These are phyloP conservation scores for Gaeumannomyces sp. DNA, from an alignment of 2,329 filamentous ascomycete genomes.

Conservation along the genomic window DNA sequence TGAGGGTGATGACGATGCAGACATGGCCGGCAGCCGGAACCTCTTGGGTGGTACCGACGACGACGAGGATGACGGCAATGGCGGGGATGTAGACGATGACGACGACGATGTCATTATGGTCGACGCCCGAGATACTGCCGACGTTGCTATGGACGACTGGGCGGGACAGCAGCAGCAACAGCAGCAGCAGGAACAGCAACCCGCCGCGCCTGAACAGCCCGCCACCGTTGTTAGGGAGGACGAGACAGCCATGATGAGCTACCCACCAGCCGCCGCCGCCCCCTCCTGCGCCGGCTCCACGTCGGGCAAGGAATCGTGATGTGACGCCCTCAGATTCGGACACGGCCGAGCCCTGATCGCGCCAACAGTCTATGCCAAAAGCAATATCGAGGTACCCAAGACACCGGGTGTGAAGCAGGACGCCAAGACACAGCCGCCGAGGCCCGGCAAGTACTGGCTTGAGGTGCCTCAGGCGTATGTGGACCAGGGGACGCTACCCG, in stretches of 20 bases:
- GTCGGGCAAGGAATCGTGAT: conserved; percentile 47
- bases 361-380: conserved; percentile 54
- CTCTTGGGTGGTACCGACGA: conserved; percentile 22
- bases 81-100: conserved; percentile 24
- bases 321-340: conserved; percentile 68
- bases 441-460: conserved; percentile 77
- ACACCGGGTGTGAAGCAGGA: conserved; percentile 56
- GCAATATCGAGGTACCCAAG: conserved; percentile 69
- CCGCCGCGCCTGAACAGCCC: background rate
- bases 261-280: conserved; percentile 61
- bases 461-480: conserved; percentile 68
- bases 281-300: conserved; percentile 40
- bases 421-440: conserved; percentile 44
- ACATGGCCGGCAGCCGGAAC: background rate
- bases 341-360: conserved; percentile 62
- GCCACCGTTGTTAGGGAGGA: conserved; percentile 52
- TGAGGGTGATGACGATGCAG: conserved; percentile 22
- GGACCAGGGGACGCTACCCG: conserved; percentile 54
- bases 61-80: conserved; percentile 38
- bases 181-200: background rate
- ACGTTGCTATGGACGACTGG: conserved; percentile 44
- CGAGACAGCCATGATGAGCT: conserved; percentile 72
- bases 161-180: conserved; percentile 13
- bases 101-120: conserved; percentile 55
- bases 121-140: conserved; percentile 40